These are phyloP conservation scores for Phytophthora idaei DNA, from an alignment of 352 stramenopile species.

Conservation along the genomic window DNA sequence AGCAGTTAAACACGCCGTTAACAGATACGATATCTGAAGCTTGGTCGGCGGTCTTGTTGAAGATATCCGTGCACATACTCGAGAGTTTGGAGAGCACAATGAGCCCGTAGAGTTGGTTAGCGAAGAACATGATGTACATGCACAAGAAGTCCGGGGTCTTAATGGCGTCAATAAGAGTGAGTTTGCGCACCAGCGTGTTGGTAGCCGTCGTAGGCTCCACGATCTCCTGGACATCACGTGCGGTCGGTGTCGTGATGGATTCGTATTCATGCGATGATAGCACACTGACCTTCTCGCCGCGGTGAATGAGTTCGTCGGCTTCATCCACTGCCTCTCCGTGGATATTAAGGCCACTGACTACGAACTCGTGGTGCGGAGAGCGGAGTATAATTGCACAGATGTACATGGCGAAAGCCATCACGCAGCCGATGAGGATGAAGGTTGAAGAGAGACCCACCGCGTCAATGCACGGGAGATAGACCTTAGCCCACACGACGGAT, in stretches of 20 bases:
- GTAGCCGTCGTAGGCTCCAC: constrained; percentile 32
- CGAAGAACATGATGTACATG: constrained; percentile 73
- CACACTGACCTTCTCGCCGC: constrained; percentile 43
- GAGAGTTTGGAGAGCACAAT: constrained; percentile 69
- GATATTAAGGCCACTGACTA: constrained; percentile 56
- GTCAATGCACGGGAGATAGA: constrained; percentile 56
- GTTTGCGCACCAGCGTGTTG: constrained; percentile 48
- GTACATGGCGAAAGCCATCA: constrained; percentile 48
- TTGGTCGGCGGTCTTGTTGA: constrained; percentile 37
- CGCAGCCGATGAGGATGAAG: constrained; percentile 49
- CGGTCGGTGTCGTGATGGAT: constrained; percentile 43
- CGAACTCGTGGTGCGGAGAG: constrained; percentile 56
- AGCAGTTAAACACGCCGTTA: constrained; percentile 65
- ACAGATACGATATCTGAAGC: constrained; percentile 52
- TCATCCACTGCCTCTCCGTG: constrained; percentile 53
- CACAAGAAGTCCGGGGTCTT: constrained; percentile 63
- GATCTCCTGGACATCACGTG: constrained; percentile 36
- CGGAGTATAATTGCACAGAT: constrained; percentile 48
- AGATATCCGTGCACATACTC: constrained; percentile 55
- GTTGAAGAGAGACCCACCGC: constrained; percentile 52
- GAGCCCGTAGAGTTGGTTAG: constrained; percentile 60
- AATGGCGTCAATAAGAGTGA: constrained; percentile 57
- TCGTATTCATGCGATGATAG: constrained; percentile 49
- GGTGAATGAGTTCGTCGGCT: constrained; percentile 32
- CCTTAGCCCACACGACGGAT: constrained; percentile 62